Percentiles rank a stretch among this genome's conserved stretches.
Evolutionary conservation across 2,329 filamentous ascomycete genomes (phyloP).

Genomic region (Cadophora sp.): DNA sequence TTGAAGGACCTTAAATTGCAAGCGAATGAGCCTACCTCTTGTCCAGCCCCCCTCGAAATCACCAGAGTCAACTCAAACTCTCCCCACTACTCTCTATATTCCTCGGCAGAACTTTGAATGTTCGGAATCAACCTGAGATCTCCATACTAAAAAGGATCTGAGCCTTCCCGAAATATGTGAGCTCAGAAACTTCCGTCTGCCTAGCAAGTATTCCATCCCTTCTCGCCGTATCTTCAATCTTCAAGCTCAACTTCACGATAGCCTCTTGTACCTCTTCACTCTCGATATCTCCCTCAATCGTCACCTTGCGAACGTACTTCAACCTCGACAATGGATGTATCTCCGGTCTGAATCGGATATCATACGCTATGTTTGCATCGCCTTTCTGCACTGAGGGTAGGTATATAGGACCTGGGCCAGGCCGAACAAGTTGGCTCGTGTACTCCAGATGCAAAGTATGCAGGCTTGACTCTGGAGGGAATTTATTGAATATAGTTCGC

Average conservation of each 20-base stretch:
- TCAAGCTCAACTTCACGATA: slow-evolving; percentile 22
- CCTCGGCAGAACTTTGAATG: no score
- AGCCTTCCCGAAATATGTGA: not conserved
- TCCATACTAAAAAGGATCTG: not conserved
- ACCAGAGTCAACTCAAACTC: no score
- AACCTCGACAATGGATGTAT: slow-evolving; percentile 26
- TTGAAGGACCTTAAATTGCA: no score
- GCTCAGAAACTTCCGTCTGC: not conserved
- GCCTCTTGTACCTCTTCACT: slow-evolving; percentile 25
- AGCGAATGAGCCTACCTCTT: no score
- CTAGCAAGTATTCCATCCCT: not conserved
- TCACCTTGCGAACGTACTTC: slow-evolving; percentile 20
- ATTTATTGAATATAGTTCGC: slow-evolving; percentile 11
- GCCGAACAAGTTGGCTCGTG: not conserved
- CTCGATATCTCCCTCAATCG: slow-evolving; percentile 19
- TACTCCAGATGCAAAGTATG: slow-evolving; percentile 13
- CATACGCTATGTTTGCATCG: slow-evolving; percentile 14
- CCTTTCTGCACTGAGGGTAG: slow-evolving; percentile 4
- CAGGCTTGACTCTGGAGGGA: not conserved
- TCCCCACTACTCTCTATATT: no score
- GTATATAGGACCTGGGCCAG: not conserved
- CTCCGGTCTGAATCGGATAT: slow-evolving; percentile 19
- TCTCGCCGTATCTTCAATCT: slow-evolving; percentile 17
- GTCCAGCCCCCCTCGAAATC: no score
- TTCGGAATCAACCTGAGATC: not conserved